phyloP scores from a whole-genome alignment of 805 yeast genomes.

The Candida arabinofermentans region DNA sequence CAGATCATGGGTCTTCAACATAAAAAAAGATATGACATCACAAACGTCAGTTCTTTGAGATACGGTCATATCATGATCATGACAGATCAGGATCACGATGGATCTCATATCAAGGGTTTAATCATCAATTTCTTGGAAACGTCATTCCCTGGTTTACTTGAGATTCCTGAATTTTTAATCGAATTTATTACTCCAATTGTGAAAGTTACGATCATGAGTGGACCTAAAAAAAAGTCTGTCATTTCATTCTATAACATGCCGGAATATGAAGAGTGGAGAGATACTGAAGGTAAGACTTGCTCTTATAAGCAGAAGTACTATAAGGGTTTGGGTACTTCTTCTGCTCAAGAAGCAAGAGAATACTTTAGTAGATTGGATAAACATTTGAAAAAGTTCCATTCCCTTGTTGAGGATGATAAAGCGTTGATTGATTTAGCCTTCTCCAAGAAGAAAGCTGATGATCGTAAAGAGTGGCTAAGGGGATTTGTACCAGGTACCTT shows the following conservation, averaged over 20 bases:
- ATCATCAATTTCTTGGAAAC: slow-evolving; percentile 90
- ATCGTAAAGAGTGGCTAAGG: slow-evolving; percentile 94
- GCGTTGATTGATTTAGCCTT: slow-evolving; percentile 85
- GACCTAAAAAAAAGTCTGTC: slow-evolving; percentile 45
- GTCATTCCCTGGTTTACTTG: slow-evolving; percentile 89
- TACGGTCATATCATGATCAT: slow-evolving; percentile 97
- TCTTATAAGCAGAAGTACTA: slow-evolving; percentile 94
- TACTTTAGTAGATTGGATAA: slow-evolving; percentile 81
- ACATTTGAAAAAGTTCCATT: slow-evolving; percentile 82
- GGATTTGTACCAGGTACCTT: slow-evolving; percentile 90
- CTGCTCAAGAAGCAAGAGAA: slow-evolving; percentile 75
- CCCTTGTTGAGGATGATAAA: slow-evolving; percentile 74
- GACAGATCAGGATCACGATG: slow-evolving; percentile 99
- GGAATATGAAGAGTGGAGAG: slow-evolving; percentile 92
- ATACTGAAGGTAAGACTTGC: slow-evolving; percentile 64
- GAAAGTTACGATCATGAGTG: slow-evolving; percentile 74
- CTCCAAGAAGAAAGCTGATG: slow-evolving; percentile 93
- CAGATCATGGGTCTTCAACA: slow-evolving; percentile 95
- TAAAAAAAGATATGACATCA: slow-evolving; percentile 64
- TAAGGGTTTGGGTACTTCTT: slow-evolving; percentile 97
- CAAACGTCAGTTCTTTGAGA: slow-evolving; percentile 67
- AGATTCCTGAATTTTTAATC: slow-evolving; percentile 84
- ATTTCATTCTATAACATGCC: slow-evolving; percentile 92
- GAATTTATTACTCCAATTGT: slow-evolving; percentile 97
- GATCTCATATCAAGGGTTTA: slow-evolving; percentile 95